These are phyloP conservation scores for Wickerhamomyces ciferrii DNA, from an alignment of 805 yeast genomes.

Conservation along the genomic window DNA sequence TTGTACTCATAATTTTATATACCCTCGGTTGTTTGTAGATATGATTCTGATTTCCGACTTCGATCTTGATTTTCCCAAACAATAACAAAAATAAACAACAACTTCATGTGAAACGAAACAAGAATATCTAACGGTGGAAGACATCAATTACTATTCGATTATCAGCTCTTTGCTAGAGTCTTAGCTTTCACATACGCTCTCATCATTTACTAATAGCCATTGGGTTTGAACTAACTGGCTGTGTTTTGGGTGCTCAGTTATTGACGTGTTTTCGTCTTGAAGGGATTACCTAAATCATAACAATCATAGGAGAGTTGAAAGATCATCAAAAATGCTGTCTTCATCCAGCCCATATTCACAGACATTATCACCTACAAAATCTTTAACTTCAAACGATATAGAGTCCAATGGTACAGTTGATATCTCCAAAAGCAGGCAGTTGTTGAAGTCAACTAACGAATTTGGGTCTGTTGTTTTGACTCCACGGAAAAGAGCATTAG, in stretches of 20 bases:
- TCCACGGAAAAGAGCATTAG: conserved; percentile 19
- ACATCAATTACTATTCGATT: neutral
- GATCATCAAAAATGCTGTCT: neutral
- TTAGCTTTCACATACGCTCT: neutral
- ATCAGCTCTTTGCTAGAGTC: neutral
- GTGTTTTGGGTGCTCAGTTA: neutral
- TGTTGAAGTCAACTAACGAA: conserved; percentile 10
- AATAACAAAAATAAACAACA: neutral
- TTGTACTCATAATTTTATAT: too few species aligned
- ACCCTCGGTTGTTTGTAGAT: neutral
- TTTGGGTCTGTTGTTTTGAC: conserved; percentile 9
- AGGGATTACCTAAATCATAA: neutral
- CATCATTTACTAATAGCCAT: too few species aligned
- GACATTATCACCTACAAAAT: neutral
- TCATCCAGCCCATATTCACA: neutral
- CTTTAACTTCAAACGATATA: neutral
- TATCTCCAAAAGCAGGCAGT: conserved; percentile 16
- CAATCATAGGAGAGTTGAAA: neutral
- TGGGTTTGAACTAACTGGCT: too few species aligned
- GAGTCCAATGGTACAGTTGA: conserved; percentile 12
- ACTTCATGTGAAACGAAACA: neutral
- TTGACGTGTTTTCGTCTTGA: neutral
- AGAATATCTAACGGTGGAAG: neutral
- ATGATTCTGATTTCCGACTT: neutral
- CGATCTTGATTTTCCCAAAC: neutral